Evolutionary conservation across 768 basidiomycete genomes (phyloP), one percentile per base, ranked within the genome.

Genomic region (Kwoniella newhampshirensis): DNA sequence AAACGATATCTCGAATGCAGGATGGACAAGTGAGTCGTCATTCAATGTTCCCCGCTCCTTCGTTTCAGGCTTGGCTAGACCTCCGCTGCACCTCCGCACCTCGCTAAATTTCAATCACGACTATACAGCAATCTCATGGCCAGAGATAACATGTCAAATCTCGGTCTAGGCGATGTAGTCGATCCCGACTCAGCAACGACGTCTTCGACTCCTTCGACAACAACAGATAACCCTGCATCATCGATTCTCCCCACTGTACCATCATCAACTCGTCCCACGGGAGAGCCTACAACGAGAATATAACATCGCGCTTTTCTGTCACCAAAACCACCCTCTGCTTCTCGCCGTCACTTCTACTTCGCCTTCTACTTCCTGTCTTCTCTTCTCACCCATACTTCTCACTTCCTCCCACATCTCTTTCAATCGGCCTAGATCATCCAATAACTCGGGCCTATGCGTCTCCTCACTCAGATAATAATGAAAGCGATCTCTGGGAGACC

Each of bases 1-100:
- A 87, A 82, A 68, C 80, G 85, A 28, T 94, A 94, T 67, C 81
- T 94, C 26, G 84, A 90, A 56, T 94, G 91, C 70, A 81, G 91
- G 62, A 93, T 94, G 91, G 79, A 83, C 69, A 86, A 86, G 91
- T 91, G 68, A 66, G 87, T 78, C n/a, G n/a, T n/a, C n/a, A n/a
- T n/a, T n/a, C n/a, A n/a, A n/a, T n/a, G n/a, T n/a, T n/a, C n/a
- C n/a, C n/a, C n/a, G n/a, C n/a, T n/a, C n/a, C n/a, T n/a, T n/a
- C n/a, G n/a, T n/a, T n/a, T n/a, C n/a, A n/a, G n/a, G n/a, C n/a
- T n/a, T n/a, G n/a, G n/a, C n/a, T n/a, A n/a, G n/a, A n/a, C n/a
- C n/a, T n/a, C n/a, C n/a, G n/a, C n/a, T n/a, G n/a, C n/a, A n/a
- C n/a, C n/a, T n/a, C n/a, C n/a, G n/a, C n/a, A n/a, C n/a, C n/a